Conservation (phyloP, 2,329 filamentous ascomycete genomes). For the Fusarium agapanthi region DNA sequence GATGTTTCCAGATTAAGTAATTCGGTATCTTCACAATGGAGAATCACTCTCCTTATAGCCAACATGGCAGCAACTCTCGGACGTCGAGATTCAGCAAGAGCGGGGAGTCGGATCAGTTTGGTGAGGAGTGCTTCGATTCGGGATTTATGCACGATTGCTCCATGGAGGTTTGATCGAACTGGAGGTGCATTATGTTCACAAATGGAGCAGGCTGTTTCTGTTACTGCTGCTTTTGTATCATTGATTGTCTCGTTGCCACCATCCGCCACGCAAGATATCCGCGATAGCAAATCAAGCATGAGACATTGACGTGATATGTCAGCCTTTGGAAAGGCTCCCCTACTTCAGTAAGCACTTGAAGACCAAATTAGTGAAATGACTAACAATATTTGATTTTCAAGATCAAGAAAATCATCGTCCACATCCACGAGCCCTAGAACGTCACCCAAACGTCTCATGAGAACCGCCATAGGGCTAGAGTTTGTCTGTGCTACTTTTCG, state of each 20-base stretch:
- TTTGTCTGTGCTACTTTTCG: slow-evolving; percentile 39
- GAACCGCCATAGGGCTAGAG: slow-evolving; percentile 26
- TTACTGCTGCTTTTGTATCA: not conserved
- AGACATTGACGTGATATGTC: slow-evolving; percentile 60
- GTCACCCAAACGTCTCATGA: slow-evolving; percentile 41
- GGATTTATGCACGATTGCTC: slow-evolving; percentile 42
- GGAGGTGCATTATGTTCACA: slow-evolving; percentile 35
- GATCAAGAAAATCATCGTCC: slow-evolving; percentile 39
- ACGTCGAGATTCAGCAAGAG: slow-evolving; percentile 63
- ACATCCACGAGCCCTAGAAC: slow-evolving; percentile 42
- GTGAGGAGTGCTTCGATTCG: slow-evolving; percentile 56
- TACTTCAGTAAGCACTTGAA: slow-evolving; percentile 39
- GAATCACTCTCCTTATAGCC: slow-evolving; percentile 72
- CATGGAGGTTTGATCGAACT: not conserved
- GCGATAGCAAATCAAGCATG: slow-evolving; percentile 64
- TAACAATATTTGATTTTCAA: slow-evolving; percentile 57
- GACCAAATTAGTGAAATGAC: slow-evolving; percentile 39
- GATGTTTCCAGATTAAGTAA: slow-evolving; percentile 75
- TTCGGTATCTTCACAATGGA: slow-evolving; percentile 68
- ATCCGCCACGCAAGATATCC: slow-evolving; percentile 49
- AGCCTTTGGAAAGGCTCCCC: slow-evolving; percentile 55
- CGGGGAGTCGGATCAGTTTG: slow-evolving; percentile 54
- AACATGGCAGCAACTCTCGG: slow-evolving; percentile 77
- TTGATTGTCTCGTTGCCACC: not conserved
- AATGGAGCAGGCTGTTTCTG: slow-evolving; percentile 33